Evolutionary conservation across 225 moss, liverwort and hornwort genomes (phyloP).

Genomic region (Thuidium tamariscinum): DNA sequence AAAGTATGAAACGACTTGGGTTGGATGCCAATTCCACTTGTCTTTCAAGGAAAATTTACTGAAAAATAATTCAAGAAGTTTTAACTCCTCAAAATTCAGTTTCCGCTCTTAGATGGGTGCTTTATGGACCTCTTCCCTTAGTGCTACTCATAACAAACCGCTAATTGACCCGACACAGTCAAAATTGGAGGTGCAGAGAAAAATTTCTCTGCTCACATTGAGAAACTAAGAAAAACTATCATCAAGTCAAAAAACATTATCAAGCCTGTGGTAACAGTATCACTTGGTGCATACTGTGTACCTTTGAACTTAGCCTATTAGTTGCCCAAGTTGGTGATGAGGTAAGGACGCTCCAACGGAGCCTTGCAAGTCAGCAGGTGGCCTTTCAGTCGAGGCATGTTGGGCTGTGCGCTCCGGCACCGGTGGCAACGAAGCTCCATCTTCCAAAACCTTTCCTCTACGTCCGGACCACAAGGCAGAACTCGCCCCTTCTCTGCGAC

Average conservation of each 20-base stretch:
- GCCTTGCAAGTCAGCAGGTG: conserved; percentile 55
- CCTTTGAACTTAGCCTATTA: neutral
- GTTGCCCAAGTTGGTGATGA: conserved; percentile 15
- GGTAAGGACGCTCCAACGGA: conserved; percentile 17
- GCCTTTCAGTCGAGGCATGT: conserved; percentile 57
- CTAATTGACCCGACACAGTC: neutral
- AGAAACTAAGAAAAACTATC: neutral
- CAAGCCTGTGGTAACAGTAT: neutral
- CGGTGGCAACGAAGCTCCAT: conserved; percentile 73
- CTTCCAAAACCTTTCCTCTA: conserved; percentile 20
- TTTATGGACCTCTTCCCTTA: too few species aligned
- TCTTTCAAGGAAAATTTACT: too few species aligned
- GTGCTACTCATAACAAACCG: neutral
- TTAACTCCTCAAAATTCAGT: too few species aligned
- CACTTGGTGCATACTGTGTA: neutral
- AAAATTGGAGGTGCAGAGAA: neutral
- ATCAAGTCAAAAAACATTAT: neutral
- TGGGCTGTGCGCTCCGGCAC: conserved; percentile 64
- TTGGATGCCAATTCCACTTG: too few species aligned
- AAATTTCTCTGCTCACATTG: neutral
- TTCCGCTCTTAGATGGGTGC: too few species aligned
- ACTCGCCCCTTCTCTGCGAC: conserved; percentile 44
- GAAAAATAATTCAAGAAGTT: too few species aligned
- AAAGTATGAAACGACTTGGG: too few species aligned
- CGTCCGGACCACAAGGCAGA: conserved; percentile 19